Base-by-base conservation (phyloP, 306 rosid species). In the Echinosophora koreensis region DNA sequence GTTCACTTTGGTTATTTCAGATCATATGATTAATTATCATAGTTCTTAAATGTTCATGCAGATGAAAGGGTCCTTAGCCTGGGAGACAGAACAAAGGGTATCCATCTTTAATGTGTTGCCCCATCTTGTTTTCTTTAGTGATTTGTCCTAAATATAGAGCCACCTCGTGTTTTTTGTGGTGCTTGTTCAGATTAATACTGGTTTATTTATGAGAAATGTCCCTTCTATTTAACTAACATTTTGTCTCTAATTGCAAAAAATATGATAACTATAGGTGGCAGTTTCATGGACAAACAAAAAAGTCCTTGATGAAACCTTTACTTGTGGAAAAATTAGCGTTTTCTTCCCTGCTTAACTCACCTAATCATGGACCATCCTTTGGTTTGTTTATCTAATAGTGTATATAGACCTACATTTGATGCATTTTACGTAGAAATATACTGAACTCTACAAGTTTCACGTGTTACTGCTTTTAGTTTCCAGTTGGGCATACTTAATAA, bases 81-180 rank as follows among this genome's bases (percentile, higher is more conserved):
- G 74, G 87, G 82, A 47, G 76, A 77, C 82, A 76, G 15, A 54
- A 52, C 64, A 72, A 66, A 57, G 22, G 22, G 22, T n/a, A 22
- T 59, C 83, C 78, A 71, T 84, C 18, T 57, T 79, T 76, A 37
- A 54, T 76, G 82, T 52, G 74, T 85, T 84, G 83, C 78, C 74
- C 67, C 34, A 71, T 70, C 71, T 81, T 70, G 70, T 61, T 49
- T 28, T 72, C 22, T 51, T 64, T 77, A 27, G 27, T 50, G 70
- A 64, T 79, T 75, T 46, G 46, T 78, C 65, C 16, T 35, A 30
- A 59, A 51, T 57, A 58, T 71, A 37, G 55, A 81, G 73, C 69
- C 73, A 77, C 69, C 73, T 77, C 73, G 58, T 78, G 60, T 39
- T 35, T 69, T n/a, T 77, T 22, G n/a, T 73, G 54, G 75, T 77